Evolutionary conservation across 305 asterid species (phyloP).

Genomic region (Solanum aculeatissimum): DNA sequence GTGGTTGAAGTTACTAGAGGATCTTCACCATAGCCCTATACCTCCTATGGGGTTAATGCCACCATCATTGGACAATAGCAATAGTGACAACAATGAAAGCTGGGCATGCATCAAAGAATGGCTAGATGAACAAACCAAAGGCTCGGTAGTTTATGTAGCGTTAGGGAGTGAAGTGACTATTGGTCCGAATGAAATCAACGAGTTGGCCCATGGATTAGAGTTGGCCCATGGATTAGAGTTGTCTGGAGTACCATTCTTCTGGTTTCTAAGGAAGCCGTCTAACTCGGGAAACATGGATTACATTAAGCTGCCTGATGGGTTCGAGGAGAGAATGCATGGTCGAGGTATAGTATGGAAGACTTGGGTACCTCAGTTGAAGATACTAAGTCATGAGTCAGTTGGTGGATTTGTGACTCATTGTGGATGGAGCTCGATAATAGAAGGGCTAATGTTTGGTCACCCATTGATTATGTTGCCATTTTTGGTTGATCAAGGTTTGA

Average conservation of each 20-base stretch:
- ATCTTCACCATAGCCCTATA: neutral
- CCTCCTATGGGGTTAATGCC: conserved; percentile 14
- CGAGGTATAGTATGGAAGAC: conserved; percentile 16
- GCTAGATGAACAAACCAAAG: conserved; percentile 1
- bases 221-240: conserved; percentile 15
- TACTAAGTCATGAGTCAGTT: conserved; percentile 12
- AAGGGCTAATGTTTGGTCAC: conserved; percentile 16
- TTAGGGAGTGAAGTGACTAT: conserved; percentile 15
- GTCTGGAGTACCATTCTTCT: conserved; percentile 19
- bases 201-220: conserved; percentile 20
- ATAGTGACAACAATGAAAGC: neutral
- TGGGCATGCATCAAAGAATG: conserved; percentile 7
- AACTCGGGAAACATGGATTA: neutral
- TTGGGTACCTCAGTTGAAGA: conserved; percentile 23
- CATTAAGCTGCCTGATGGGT: conserved; percentile 12
- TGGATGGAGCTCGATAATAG: conserved; percentile 22
- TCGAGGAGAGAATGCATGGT: conserved; percentile 9
- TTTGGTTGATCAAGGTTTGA: conserved; percentile 20
- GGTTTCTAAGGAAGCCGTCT: conserved; percentile 12
- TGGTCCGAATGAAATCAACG: conserved; percentile 1
- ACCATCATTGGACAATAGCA: neutral
- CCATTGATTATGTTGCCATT: conserved; percentile 19
- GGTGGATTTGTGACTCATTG: conserved; percentile 26
- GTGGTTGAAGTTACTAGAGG: conserved; percentile 4
- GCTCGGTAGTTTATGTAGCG: conserved; percentile 6